phyloP scores from a whole-genome alignment of 164 flowering plant genomes.

The Cinnamomum chago region DNA sequence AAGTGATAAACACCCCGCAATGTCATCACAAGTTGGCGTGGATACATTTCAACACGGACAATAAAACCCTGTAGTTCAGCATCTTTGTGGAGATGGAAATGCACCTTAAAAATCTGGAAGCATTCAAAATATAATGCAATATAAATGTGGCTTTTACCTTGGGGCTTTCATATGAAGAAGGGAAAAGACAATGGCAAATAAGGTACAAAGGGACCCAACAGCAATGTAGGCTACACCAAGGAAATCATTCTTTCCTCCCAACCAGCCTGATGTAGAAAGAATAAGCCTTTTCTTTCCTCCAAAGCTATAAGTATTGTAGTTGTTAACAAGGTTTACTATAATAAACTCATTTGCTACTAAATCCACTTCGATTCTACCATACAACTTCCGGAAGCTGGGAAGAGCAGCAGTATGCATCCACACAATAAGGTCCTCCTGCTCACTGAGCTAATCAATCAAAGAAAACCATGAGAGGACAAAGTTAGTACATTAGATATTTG shows the following conservation, averaged over 20 bases:
- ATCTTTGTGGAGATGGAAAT: too few species aligned
- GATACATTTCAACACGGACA: too few species aligned
- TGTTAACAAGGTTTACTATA: constrained; percentile 46
- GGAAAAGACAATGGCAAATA: constrained; percentile 50
- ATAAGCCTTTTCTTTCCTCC: constrained; percentile 73
- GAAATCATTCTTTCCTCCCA: constrained; percentile 84
- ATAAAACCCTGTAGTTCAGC: too few species aligned
- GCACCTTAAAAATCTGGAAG: too few species aligned
- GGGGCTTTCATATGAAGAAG: constrained; percentile 62
- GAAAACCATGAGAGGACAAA: constrained; percentile 7
- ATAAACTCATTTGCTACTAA: constrained; percentile 51
- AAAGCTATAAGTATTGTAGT: constrained; percentile 79
- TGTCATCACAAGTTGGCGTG: too few species aligned
- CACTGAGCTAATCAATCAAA: constrained; percentile 48
- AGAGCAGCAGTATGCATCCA: constrained; percentile 95
- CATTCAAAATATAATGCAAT: background rate
- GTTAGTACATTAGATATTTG: constrained; percentile 2
- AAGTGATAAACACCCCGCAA: too few species aligned
- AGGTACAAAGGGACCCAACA: constrained; percentile 49
- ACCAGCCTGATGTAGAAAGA: constrained; percentile 77
- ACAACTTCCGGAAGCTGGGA: constrained; percentile 75
- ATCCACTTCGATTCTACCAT: constrained; percentile 78
- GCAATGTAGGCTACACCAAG: constrained; percentile 61
- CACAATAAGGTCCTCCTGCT: constrained; percentile 85
- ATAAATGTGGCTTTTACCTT: constrained; percentile 32